These are phyloP conservation scores for Eutrema salsugineum DNA, from an alignment of 441 rosid genomes.

Conservation along the genomic window DNA sequence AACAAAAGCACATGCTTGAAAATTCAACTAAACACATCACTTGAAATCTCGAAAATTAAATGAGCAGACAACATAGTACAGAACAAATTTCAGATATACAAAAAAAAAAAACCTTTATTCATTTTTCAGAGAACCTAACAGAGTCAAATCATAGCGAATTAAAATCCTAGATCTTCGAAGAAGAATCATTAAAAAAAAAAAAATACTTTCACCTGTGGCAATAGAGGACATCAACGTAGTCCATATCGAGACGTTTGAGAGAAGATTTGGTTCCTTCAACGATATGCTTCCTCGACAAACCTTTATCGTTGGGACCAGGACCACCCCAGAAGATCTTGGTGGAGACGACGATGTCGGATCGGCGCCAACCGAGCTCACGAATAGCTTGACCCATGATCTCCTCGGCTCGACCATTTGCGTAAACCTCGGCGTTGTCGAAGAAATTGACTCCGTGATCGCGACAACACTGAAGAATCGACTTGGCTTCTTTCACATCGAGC, in stretches of 20 bases:
- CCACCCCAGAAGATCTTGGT: conserved; percentile 99
- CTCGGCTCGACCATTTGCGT: conserved; percentile 93
- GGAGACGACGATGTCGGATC: conserved; percentile 84
- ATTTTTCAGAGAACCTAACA: not conserved
- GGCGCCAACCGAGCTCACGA: conserved; percentile 94
- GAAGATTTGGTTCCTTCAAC: conserved; percentile 94
- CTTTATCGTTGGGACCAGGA: conserved; percentile 88
- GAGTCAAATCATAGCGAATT: not conserved
- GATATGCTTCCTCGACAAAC: conserved; percentile 84
- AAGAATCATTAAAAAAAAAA: not conserved
- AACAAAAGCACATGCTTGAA: not conserved
- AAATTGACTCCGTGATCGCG: conserved; percentile 89
- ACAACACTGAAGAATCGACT: conserved; percentile 87
- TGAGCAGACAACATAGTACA: conserved; percentile 11
- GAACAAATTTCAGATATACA: not conserved
- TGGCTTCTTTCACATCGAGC: conserved; percentile 91
- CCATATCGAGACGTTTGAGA: conserved; percentile 91
- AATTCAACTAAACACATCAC: not conserved
- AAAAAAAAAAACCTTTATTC: not conserved
- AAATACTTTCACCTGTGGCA: conserved; percentile 61
- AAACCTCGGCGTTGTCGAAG: conserved; percentile 99
- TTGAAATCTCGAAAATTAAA: conserved; percentile 1
- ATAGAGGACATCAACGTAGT: conserved; percentile 81
- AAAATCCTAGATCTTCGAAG: not conserved
- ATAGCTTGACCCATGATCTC: conserved; percentile 98